phyloP scores from a whole-genome alignment of 2,329 filamentous ascomycete genomes.

The Biscogniauxia marginata region DNA sequence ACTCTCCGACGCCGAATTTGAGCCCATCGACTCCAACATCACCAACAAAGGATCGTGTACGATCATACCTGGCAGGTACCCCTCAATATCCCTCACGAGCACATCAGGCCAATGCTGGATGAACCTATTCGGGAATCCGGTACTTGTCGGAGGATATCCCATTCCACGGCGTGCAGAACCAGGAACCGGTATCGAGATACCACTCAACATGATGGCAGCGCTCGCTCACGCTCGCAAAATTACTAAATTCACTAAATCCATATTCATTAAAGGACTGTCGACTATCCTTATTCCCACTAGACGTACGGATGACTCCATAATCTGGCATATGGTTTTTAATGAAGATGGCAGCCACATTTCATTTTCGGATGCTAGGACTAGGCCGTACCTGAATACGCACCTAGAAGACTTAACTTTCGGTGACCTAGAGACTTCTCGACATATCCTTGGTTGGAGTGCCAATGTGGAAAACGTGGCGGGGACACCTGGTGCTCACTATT shows the following conservation, averaged over 20 bases:
- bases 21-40: neutral
- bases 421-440: slow-evolving; percentile 20
- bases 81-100: neutral
- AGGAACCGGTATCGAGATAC: slow-evolving; percentile 30
- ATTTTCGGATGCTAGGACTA: slow-evolving; percentile 9
- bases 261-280: slow-evolving; percentile 33
- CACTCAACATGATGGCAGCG: slow-evolving; percentile 25
- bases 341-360: slow-evolving; percentile 25
- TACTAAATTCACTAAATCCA: slow-evolving; percentile 20
- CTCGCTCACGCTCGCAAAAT: slow-evolving; percentile 15
- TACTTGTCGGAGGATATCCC: slow-evolving; percentile 31
- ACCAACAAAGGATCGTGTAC: neutral
- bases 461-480: slow-evolving; percentile 19
- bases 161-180: slow-evolving; percentile 18
- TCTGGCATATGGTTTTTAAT: slow-evolving; percentile 32
- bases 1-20: neutral
- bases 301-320: slow-evolving; percentile 11
- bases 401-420: neutral
- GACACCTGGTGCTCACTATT: slow-evolving; percentile 16
- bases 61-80: neutral
- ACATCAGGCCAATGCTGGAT: neutral
- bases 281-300: slow-evolving; percentile 27
- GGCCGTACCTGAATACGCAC: neutral
- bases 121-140: slow-evolving; percentile 24
- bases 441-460: slow-evolving; percentile 34